Evolutionary conservation across 2,329 filamentous ascomycete genomes (phyloP), one percentile per base, ranked within the genome.

Genomic region (Colletotrichum tofieldiae): DNA sequence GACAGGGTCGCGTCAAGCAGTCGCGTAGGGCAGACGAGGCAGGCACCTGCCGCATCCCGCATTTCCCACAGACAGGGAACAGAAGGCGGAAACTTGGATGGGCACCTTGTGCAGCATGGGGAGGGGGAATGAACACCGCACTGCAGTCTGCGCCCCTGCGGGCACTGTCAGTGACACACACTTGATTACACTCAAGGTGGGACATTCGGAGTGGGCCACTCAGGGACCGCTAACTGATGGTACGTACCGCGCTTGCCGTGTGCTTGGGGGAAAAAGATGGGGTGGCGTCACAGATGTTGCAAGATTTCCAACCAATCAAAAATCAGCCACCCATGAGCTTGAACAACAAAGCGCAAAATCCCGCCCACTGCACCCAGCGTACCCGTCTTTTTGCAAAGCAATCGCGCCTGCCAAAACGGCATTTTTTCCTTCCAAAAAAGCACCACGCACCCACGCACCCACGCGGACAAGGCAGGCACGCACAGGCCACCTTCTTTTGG

Each of bases 271-370:
- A 41, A 56, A 65, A 72, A 70, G 67, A 70, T 70, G 65, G 70
- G 65, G 70, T 69, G 69, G 71, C 56, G 71, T 66, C 61, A 41
- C 56, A 67, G 67, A 63, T 62, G 32, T 35, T 55, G 60, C 56
- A 52, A 58, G 58, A 65, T 72, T 73, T 73, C 55, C 12, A 72
- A 37, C 73, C 73, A 75, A 75, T 75, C 68, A 74, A 75, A 74
- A 75, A 74, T 75, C 65, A 41, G 47, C 39, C 41, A 43, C 61
- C 29, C 32, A 18, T 45, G 14, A 49, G 20, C n/a, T 45, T 23
- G 37, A 62, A 64, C 63, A 73, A 67, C 63, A 65, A 74, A 63
- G 60, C 62, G 52, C 60, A 61, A 60, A 64, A 65, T 26, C 54
- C 47, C 23, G 32, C 67, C 70, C 20, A 37, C 32, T 23, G 49